Evolutionary conservation across 1,284 basidiomycete genomes (phyloP).

Genomic region (Fomitopsis schrenkii): DNA sequence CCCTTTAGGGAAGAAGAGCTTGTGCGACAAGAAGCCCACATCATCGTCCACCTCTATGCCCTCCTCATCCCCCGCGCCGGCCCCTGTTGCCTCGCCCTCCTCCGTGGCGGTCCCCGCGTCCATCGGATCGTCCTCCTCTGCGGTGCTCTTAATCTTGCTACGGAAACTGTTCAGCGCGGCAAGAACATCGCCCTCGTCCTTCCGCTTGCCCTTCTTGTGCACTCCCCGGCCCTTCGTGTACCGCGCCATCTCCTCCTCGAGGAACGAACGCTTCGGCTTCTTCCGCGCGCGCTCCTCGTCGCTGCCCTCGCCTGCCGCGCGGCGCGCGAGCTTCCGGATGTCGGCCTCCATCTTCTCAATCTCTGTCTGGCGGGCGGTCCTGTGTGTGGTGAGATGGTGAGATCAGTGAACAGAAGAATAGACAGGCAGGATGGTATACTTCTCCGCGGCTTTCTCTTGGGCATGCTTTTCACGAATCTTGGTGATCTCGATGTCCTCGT

Average conservation of each 20-base stretch:
- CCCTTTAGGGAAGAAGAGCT: slow-evolving; percentile 76
- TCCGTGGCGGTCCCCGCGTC: slow-evolving; percentile 26
- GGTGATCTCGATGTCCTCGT: slow-evolving; percentile 39
- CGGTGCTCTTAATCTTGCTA: slow-evolving; percentile 55
- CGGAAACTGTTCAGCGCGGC: slow-evolving; percentile 71
- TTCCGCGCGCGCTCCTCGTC: slow-evolving; percentile 58
- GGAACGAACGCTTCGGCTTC: slow-evolving; percentile 63
- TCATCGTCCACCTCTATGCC: slow-evolving; percentile 82
- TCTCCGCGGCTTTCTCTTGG: slow-evolving; percentile 55
- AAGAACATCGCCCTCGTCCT: slow-evolving; percentile 77
- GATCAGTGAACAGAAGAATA: not conserved
- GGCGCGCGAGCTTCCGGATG: slow-evolving; percentile 68
- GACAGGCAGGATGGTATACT: slow-evolving; percentile 29
- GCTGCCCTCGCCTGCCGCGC: slow-evolving; percentile 44
- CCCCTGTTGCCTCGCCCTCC: slow-evolving; percentile 19
- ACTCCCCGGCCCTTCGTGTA: slow-evolving; percentile 66
- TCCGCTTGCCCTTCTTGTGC: slow-evolving; percentile 55
- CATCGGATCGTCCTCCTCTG: slow-evolving; percentile 17
- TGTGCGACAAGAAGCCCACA: slow-evolving; percentile 74
- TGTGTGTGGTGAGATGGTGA: slow-evolving; percentile 24
- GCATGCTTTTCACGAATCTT: slow-evolving; percentile 74
- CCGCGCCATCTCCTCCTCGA: slow-evolving; percentile 78
- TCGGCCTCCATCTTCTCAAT: slow-evolving; percentile 88
- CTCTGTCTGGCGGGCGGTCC: slow-evolving; percentile 67
- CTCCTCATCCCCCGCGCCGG: slow-evolving; percentile 35